These are phyloP conservation scores for Coemansia guatemalensis DNA, from an alignment of 192 early-diverging fungal genomes.

Conservation along the genomic window DNA sequence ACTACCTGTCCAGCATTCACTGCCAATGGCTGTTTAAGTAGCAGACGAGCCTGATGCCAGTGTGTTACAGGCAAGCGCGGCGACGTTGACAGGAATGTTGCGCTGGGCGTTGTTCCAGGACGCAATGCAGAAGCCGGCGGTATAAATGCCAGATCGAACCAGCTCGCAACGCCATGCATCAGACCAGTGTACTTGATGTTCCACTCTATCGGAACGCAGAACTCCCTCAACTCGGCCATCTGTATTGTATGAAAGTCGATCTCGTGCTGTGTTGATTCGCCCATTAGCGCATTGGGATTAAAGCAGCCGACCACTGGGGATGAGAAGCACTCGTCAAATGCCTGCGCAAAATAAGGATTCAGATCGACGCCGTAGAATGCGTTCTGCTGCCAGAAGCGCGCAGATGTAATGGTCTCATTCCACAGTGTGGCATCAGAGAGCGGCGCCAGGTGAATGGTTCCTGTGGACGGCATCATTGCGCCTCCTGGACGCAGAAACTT, in stretches of 20 bases:
- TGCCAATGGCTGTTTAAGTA: slow-evolving; percentile 91
- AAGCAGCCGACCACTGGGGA: slow-evolving; percentile 95
- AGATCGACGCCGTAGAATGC: slow-evolving; percentile 95
- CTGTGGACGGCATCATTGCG: slow-evolving; percentile 85
- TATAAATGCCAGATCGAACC: slow-evolving; percentile 92
- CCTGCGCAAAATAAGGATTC: slow-evolving; percentile 75
- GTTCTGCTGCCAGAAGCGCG: slow-evolving; percentile 80
- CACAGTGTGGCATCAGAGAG: slow-evolving; percentile 75
- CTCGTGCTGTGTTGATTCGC: slow-evolving; percentile 57
- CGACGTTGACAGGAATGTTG: slow-evolving; percentile 82
- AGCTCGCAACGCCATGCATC: slow-evolving; percentile 92
- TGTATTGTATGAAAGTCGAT: slow-evolving; percentile 89
- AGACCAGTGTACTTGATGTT: slow-evolving; percentile 80
- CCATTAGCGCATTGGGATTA: slow-evolving; percentile 76
- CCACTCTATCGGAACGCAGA: slow-evolving; percentile 86
- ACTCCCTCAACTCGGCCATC: slow-evolving; percentile 74
- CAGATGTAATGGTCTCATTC: slow-evolving; percentile 93
- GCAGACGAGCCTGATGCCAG: slow-evolving; percentile 96
- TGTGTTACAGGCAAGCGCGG: slow-evolving; percentile 89
- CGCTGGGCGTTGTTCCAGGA: slow-evolving; percentile 42
- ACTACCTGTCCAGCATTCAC: slow-evolving; percentile 89
- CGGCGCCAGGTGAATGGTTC: slow-evolving; percentile 88
- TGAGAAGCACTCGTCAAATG: slow-evolving; percentile 76
- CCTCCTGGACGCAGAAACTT: slow-evolving; percentile 91
- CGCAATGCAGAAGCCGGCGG: slow-evolving; percentile 52